Conservation (phyloP, 805 yeast species). For the Pichia eremophila region DNA sequence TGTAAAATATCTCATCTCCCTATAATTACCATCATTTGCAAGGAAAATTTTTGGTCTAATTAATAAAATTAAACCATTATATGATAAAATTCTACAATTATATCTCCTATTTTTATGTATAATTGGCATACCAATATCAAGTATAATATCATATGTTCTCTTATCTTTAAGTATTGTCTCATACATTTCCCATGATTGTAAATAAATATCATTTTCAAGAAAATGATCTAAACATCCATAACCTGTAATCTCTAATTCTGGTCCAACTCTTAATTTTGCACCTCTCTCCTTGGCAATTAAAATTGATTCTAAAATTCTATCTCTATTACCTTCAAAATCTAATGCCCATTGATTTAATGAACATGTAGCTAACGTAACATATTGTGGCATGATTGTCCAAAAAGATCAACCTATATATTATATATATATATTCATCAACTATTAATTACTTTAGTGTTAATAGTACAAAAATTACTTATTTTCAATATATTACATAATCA, state of each 20-base stretch:
- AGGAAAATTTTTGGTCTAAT: slow-evolving; percentile 89
- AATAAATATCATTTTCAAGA: slow-evolving; percentile 75
- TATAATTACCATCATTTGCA: slow-evolving; percentile 96
- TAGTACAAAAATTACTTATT: not conserved
- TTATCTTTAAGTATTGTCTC: slow-evolving; percentile 59
- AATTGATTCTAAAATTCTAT: slow-evolving; percentile 79
- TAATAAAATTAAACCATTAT: slow-evolving; percentile 67
- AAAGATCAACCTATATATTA: not conserved
- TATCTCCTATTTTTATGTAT: slow-evolving; percentile 80
- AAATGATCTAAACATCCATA: slow-evolving; percentile 95
- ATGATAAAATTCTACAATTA: slow-evolving; percentile 82
- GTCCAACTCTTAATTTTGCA: slow-evolving; percentile 87
- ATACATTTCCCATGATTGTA: slow-evolving; percentile 94
- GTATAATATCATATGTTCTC: slow-evolving; percentile 65
- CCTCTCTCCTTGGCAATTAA: slow-evolving; percentile 62
- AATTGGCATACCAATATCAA: slow-evolving; percentile 94
- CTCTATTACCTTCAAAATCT: slow-evolving; percentile 95
- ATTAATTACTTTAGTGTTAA: not conserved
- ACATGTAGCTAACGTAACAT: slow-evolving; percentile 86
- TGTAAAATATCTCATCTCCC: slow-evolving; percentile 95
- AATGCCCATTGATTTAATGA: slow-evolving; percentile 97
- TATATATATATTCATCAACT: too few relatives aligned
- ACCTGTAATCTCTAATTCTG: slow-evolving; percentile 91
- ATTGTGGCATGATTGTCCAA: slow-evolving; percentile 61
- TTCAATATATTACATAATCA: too few relatives aligned